Evolutionary conservation across 1,284 basidiomycete genomes (phyloP), one percentile per base, ranked within the genome.

Genomic region (Thecaphora frezii): DNA sequence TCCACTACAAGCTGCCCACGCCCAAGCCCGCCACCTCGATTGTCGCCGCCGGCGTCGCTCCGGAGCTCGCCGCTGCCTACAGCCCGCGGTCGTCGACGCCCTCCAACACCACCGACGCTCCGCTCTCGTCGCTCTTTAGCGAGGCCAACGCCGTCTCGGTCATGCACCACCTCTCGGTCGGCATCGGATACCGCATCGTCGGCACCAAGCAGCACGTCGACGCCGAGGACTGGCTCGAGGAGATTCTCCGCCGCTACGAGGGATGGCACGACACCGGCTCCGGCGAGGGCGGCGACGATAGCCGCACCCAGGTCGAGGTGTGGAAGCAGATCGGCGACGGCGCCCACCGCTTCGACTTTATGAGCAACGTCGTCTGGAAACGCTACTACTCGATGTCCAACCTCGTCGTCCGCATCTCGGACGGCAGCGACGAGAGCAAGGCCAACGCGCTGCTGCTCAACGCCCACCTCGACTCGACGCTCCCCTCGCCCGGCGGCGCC

Each of bases 101-200:
- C 45, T 52, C 36, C 33, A 54, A 58, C 30, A 46, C 46, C 39
- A 40, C 50, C 4, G 48, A 52, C 44, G 54, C 48, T 39, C 14
- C n/a, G n/a, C 43, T 14, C 0, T 41, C 47, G 5, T 26, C 58
- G 23, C 54, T 60, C 39, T 78, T 78, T 38, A 66, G 61, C 19
- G 77, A 78, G 48, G 69, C 57, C 45, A 71, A 71, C 38, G 69
- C 74, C 0, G 57, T 76, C 25, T 51, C 61, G 8, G 63, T 74
- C 38, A 77, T 78, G 56, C 59, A 70, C 33, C 59, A 75, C 51
- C 70, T 78, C 36, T 58, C 77, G 69, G 91, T 93, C 76, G 86
- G 86, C 28, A 90, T 94, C 56, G 93, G 93, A 4, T 97, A 88
- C 81, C 85, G 94, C 40, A 94, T 90, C 0, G 90, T 96, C 18